phyloP scores from a whole-genome alignment of 768 basidiomycete species.

The Polyporus arcularius region DNA sequence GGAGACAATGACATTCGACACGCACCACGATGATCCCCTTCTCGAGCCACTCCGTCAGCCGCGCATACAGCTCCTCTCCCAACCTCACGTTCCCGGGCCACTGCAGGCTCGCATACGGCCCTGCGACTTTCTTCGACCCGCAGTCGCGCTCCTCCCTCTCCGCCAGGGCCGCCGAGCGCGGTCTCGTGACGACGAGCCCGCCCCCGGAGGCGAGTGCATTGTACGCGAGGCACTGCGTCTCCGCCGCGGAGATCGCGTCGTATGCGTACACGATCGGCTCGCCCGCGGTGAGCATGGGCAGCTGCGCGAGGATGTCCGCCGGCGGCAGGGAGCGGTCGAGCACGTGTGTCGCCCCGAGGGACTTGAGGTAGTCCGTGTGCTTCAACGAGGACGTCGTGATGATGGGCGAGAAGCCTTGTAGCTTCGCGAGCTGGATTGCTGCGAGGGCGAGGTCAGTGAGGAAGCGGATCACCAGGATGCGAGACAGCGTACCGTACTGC shows the following conservation, averaged over 20 bases:
- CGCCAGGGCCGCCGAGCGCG: too few relatives aligned
- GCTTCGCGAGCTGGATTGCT: too few relatives aligned
- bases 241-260: slow-evolving; percentile 18
- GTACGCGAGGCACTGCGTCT: slow-evolving; percentile 19
- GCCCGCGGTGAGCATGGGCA: background rate
- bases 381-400: slow-evolving; percentile 17
- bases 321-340: slow-evolving; percentile 20
- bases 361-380: slow-evolving; percentile 14
- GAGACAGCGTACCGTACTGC: slow-evolving; percentile 18
- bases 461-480: background rate
- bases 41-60: slow-evolving; percentile 24
- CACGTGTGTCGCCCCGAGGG: slow-evolving; percentile 30
- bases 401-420: slow-evolving; percentile 14
- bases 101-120: too few relatives aligned
- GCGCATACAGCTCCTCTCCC: slow-evolving; percentile 22
- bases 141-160: too few relatives aligned
- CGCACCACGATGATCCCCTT: slow-evolving; percentile 5
- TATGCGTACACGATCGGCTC: slow-evolving; percentile 20
- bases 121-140: too few relatives aligned
- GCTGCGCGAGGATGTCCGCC: background rate
- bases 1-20: too few relatives aligned
- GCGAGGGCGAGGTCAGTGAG: too few relatives aligned
- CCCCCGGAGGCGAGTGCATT: slow-evolving; percentile 22
- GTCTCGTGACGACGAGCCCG: background rate
- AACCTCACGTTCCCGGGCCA: too few relatives aligned